Percentiles rank a stretch among this genome's conserved stretches.
Conservation (phyloP, 2,329 filamentous ascomycete species). For the Neurospora sp. region DNA sequence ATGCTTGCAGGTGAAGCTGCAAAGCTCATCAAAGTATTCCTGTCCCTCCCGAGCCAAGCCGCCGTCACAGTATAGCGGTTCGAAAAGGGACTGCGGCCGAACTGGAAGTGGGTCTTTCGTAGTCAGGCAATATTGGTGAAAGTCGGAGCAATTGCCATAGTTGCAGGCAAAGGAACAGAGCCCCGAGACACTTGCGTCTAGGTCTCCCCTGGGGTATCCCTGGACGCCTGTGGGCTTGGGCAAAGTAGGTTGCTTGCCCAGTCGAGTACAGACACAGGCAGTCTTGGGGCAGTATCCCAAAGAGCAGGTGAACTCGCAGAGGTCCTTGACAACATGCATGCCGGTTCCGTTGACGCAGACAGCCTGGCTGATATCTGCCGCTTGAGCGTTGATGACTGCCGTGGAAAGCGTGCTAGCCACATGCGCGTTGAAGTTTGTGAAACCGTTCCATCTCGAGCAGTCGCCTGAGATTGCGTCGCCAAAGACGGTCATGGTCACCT, state of each 20-base stretch:
- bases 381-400: neutral
- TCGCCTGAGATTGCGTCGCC: no score
- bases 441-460: slow-evolving; percentile 1
- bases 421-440: slow-evolving; percentile 28
- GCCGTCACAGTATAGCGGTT: neutral
- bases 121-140: neutral
- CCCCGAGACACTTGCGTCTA: slow-evolving; percentile 5
- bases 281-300: slow-evolving; percentile 10
- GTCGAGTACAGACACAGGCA: slow-evolving; percentile 5
- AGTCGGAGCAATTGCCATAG: slow-evolving; percentile 19
- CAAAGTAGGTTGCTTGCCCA: neutral
- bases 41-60: neutral
- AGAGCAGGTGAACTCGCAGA: slow-evolving; percentile 13
- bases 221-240: neutral
- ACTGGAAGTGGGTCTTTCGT: neutral
- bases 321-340: slow-evolving; percentile 11
- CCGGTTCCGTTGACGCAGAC: slow-evolving; percentile 18
- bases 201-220: neutral
- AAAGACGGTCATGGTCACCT: neutral
- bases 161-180: slow-evolving; percentile 21
- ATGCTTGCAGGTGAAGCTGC: slow-evolving; percentile 1
- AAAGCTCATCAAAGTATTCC: slow-evolving; percentile 20
- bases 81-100: neutral
- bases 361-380: neutral
- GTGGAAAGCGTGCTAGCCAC: slow-evolving; percentile 17